Evolutionary conservation across 2,329 filamentous ascomycete genomes (phyloP), one percentile per base, ranked within the genome.

Genomic region (Geoglossum cookeanum): DNA sequence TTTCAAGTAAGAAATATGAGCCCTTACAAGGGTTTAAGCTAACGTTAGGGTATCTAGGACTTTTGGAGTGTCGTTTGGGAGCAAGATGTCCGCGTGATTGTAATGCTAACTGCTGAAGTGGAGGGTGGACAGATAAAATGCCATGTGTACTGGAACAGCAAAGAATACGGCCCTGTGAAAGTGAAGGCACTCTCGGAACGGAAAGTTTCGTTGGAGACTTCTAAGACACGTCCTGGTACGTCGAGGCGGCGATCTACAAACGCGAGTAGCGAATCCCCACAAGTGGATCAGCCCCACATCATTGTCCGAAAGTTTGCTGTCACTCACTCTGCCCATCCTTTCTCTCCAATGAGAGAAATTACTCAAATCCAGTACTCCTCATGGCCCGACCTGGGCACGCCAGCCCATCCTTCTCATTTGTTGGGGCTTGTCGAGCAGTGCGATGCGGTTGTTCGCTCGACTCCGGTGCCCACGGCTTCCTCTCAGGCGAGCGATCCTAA

Each of bases 1-100:
- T 96, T 94, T 65, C 83, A 87, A 68, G 87, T 91, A 73, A 75
- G 83, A 71, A 17, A 17, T 57, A 44, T 5, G 3, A 44, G 33
- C 22, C n/a, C 4, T 3, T 7, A 35, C 33, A 32, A 15, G 9
- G 1, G 9, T 22, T 33, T 9, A 37, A 62, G 73, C 65, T 55
- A 42, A 55, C 51, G 6, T 35, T 55, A 2, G n/a, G 39, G 8
- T 30, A 29, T 29, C 3, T 62, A 92, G 87, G 92, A 98, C 68
- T 98, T 98, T 67, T 98, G 92, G 92, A 91, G 88, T 59, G 85
- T 96, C 9, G 78, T 97, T 33, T 98, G 92, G 92, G 90, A 97
- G 67, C 87, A 97, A 69, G 90, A 97, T 66, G 84, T 94, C 3
- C 84, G 91, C 55, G 87, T 97, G 30, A 84, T 98, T 60, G 90